Evolutionary conservation across 257 asterid species (phyloP).

Genomic region (Solanum clarkiae): DNA sequence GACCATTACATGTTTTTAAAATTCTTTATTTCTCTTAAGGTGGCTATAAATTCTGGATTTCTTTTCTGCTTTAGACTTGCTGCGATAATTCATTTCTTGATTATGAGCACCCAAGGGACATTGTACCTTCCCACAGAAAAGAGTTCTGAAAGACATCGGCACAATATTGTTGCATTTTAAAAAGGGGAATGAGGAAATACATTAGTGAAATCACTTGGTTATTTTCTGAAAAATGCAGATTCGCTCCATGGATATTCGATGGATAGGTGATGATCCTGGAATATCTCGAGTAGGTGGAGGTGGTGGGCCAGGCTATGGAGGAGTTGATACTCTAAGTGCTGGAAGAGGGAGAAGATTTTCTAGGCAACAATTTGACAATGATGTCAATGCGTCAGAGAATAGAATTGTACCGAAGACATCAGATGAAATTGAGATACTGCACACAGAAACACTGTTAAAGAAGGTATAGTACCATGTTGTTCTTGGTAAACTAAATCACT

Average conservation of each 20-base stretch:
- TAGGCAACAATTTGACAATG: slow-evolving; percentile 33
- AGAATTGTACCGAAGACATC: slow-evolving; percentile 27
- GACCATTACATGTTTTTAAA: neutral
- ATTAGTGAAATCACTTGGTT: neutral
- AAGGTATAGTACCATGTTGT: slow-evolving; percentile 30
- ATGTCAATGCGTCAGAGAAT: slow-evolving; percentile 39
- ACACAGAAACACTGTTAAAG: slow-evolving; percentile 75
- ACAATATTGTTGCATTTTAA: neutral
- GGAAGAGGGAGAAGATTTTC: slow-evolving; percentile 44
- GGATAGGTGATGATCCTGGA: slow-evolving; percentile 87
- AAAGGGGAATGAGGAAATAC: neutral
- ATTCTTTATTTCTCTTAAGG: neutral
- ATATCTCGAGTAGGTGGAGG: slow-evolving; percentile 37
- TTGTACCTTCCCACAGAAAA: neutral
- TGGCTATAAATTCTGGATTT: neutral
- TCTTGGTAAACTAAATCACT: neutral
- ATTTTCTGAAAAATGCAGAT: slow-evolving; percentile 31
- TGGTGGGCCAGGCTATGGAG: slow-evolving; percentile 14
- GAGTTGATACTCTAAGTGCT: slow-evolving; percentile 23
- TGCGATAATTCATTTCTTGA: neutral
- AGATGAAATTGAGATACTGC: slow-evolving; percentile 68
- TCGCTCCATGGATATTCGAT: slow-evolving; percentile 71
- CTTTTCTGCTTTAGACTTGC: neutral
- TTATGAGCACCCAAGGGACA: neutral
- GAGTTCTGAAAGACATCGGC: neutral